phyloP scores from a whole-genome alignment of 2,329 filamentous ascomycete species.

The Sphaerulina populicola region DNA sequence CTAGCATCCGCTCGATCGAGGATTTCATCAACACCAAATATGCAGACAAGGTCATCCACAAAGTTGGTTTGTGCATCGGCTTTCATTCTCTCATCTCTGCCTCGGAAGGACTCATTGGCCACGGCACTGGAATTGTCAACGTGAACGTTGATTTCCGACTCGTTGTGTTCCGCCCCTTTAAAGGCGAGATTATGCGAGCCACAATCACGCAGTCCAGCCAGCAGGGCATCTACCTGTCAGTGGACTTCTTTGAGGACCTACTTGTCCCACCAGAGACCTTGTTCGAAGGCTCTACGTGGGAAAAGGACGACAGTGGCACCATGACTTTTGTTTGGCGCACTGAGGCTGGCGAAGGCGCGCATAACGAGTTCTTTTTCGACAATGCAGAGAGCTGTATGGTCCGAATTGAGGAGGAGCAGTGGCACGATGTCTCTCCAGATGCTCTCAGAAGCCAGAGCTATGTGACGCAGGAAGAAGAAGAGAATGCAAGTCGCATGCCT shows the following conservation, averaged over 20 bases:
- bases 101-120: constrained; percentile 87
- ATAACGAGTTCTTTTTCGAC: constrained; percentile 68
- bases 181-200: constrained; percentile 81
- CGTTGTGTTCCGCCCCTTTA: constrained; percentile 91
- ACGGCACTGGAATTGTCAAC: constrained; percentile 85
- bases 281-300: constrained; percentile 53
- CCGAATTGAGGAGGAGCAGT: constrained; percentile 76
- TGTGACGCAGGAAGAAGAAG: constrained; percentile 50
- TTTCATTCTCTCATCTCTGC: constrained; percentile 84
- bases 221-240: constrained; percentile 52
- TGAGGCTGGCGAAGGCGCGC: constrained; percentile 50
- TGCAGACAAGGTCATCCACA: constrained; percentile 89
- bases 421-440: constrained; percentile 85
- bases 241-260: constrained; percentile 93
- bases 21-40: constrained; percentile 98
- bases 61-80: constrained; percentile 85
- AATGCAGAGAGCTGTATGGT: constrained; percentile 82
- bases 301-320: constrained; percentile 25
- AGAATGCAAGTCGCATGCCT: constrained; percentile 53
- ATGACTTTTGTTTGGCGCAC: constrained; percentile 74
- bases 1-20: constrained; percentile 75
- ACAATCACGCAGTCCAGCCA: constrained; percentile 74
- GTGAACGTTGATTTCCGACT: constrained; percentile 94
- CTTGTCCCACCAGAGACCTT: constrained; percentile 65
- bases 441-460: constrained; percentile 41